These are phyloP conservation scores for Lactifluus echinatus DNA, from an alignment of 768 basidiomycete species.

Conservation along the genomic window DNA sequence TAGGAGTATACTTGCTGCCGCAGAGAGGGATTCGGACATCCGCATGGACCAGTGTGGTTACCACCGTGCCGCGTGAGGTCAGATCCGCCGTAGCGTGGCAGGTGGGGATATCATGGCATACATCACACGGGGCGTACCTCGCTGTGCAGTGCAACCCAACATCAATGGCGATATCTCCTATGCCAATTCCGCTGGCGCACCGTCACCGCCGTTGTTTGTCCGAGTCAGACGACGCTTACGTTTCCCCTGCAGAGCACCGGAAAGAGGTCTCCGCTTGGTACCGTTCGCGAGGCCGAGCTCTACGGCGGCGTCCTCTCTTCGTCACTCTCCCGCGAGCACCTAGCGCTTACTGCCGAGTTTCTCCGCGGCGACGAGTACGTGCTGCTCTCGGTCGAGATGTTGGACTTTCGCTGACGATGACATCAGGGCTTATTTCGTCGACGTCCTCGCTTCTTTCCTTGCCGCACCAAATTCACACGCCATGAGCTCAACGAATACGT, in stretches of 20 bases:
- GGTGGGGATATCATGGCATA: neutral
- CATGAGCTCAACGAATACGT: conserved; percentile 73
- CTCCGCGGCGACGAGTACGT: conserved; percentile 93
- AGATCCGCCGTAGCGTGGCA: neutral
- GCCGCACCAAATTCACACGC: conserved; percentile 70
- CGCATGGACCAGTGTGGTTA: neutral
- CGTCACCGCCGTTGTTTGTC: neutral
- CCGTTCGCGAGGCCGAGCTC: conserved; percentile 86
- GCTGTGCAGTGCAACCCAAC: neutral
- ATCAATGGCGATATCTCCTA: neutral
- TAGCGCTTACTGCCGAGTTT: conserved; percentile 92
- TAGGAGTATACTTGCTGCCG: neutral
- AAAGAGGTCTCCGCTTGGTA: conserved; percentile 80
- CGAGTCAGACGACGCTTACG: neutral
- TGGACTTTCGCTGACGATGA: neutral
- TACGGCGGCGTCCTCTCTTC: conserved; percentile 88
- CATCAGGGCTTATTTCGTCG: conserved; percentile 77
- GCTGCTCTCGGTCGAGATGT: too few relatives aligned
- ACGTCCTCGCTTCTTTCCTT: conserved; percentile 77
- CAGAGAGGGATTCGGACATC: neutral
- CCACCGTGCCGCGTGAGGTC: neutral
- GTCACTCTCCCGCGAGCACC: conserved; percentile 78
- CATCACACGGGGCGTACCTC: neutral
- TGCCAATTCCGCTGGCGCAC: neutral
- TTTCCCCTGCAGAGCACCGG: conserved; percentile 59